These are phyloP conservation scores for cucumber (Cucumis sativus) DNA, from an alignment of 306 rosid genomes.

Conservation along the genomic window DNA sequence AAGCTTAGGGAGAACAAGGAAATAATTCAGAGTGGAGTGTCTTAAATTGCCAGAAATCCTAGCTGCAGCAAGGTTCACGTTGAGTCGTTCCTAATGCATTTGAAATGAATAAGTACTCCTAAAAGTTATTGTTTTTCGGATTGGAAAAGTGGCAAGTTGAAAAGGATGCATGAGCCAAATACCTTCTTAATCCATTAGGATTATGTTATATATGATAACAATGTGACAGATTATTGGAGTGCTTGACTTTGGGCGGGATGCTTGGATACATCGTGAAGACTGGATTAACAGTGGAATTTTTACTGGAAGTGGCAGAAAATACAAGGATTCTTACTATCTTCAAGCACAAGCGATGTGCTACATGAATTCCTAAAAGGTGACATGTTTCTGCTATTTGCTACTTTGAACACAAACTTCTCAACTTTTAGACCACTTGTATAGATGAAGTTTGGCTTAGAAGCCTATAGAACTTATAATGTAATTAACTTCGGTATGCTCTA, in stretches of 20 bases:
- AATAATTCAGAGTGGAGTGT: background rate
- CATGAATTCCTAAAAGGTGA: conserved; percentile 44
- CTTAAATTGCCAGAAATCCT: background rate
- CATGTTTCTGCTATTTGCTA: background rate
- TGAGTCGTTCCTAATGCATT: background rate
- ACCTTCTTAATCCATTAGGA: background rate
- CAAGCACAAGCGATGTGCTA: conserved; percentile 97
- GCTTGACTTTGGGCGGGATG: conserved; percentile 79
- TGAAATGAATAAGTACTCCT: background rate
- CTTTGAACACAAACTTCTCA: background rate
- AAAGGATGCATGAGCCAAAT: background rate
- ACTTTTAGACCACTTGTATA: background rate
- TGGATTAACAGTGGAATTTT: conserved; percentile 74
- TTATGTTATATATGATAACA: background rate
- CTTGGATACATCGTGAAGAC: conserved; percentile 75
- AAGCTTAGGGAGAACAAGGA: background rate
- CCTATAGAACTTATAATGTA: background rate
- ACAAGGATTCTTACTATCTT: conserved; percentile 81
- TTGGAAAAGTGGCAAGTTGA: background rate
- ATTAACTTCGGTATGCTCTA: background rate
- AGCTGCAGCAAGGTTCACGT: background rate
- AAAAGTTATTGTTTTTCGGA: background rate
- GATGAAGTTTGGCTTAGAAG: background rate
- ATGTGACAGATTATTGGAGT: conserved; percentile 65
- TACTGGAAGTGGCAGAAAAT: conserved; percentile 58